Base-by-base conservation (phyloP, 192 early-diverging fungal species). In the Rhizophagus sp. region DNA sequence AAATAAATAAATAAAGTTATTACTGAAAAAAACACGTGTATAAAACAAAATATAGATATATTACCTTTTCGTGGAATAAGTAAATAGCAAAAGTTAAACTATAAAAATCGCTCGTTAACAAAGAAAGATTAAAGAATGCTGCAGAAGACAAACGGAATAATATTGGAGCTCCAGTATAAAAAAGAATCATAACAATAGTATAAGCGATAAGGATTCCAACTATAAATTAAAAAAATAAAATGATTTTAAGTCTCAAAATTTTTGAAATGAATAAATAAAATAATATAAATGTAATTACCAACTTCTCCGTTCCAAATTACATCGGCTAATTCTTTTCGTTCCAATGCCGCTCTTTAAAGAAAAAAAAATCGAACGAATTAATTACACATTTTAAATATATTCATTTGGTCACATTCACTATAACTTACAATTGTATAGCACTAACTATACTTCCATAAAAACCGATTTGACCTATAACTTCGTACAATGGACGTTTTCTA, bases 31-130 rank as follows among this genome's bases (percentile, higher is more conserved):
- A 36, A 73, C 39, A 7, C 7, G 39, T 41, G 5, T 41, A 8
- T 41, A 41, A 52, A 7, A 33, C 11, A 36, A 44, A 61, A 22
- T 41, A 62, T 36, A 15, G 24, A 47, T 47, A 63, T 41, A 81
- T 86, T 74, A 93, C 90, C 67, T 57, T 83, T 76, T 90, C 84
- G 41, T 88, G 81, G 84, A 93, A 93, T 76, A 95, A 85, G 82
- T 88, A 90, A 62, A 92, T 82, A 44, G 90, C 91, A 88, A 95
- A 94, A 63, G 93, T 85, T 39, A 94, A 85, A 2, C 92, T 91
- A 80, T 94, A 95, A 76, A 95, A 94, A 82, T 95, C 93, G 78
- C 90, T 92, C 9, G 94, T 93, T 78, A 95, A 83, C 15, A 95
- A 83, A 34, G 91, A 92, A 74, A 95, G 77, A 78, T 95, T 95